Conservation (phyloP, 345 rosid species). For the Cardamine resedifolia region DNA sequence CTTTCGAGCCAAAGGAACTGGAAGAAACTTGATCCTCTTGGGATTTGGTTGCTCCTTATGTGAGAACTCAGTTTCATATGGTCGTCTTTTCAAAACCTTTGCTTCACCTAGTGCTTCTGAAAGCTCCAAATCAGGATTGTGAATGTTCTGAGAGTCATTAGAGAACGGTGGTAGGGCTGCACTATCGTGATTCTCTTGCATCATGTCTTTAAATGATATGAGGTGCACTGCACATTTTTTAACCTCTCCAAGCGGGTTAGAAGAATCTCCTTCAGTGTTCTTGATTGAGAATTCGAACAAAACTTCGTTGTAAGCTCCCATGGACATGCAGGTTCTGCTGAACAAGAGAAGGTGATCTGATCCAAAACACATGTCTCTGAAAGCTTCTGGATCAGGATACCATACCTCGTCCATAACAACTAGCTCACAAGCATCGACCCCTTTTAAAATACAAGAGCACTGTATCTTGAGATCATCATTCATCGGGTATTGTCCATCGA, state of each 20-base stretch:
- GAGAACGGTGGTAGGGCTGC: conserved; percentile 6
- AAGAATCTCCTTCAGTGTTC: conserved; percentile 18
- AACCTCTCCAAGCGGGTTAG: conserved; percentile 12
- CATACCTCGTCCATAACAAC: conserved; percentile 35
- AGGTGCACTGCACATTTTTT: conserved; percentile 35
- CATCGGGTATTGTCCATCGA: conserved; percentile 23
- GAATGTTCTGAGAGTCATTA: conserved; percentile 3
- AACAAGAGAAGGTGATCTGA: conserved; percentile 39
- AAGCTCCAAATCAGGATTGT: conserved; percentile 20
- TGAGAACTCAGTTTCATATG: neutral
- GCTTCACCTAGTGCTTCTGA: conserved; percentile 11
- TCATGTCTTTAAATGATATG: conserved; percentile 28
- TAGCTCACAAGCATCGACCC: conserved; percentile 4
- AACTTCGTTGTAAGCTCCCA: conserved; percentile 19
- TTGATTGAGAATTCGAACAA: conserved; percentile 25
- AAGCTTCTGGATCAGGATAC: conserved; percentile 38
- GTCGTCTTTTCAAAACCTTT: conserved; percentile 12
- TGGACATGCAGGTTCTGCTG: conserved; percentile 31
- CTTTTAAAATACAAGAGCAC: conserved; percentile 25
- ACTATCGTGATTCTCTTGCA: conserved; percentile 10
- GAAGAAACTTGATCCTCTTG: conserved; percentile 27
- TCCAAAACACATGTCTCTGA: conserved; percentile 18
- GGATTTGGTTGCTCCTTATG: conserved; percentile 16
- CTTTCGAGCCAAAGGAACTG: conserved; percentile 3
- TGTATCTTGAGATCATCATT: conserved; percentile 28